Evolutionary conservation across 2,329 filamentous ascomycete genomes (phyloP), one percentile per base, ranked within the genome.

Genomic region (Ilyonectria mors-panacis): DNA sequence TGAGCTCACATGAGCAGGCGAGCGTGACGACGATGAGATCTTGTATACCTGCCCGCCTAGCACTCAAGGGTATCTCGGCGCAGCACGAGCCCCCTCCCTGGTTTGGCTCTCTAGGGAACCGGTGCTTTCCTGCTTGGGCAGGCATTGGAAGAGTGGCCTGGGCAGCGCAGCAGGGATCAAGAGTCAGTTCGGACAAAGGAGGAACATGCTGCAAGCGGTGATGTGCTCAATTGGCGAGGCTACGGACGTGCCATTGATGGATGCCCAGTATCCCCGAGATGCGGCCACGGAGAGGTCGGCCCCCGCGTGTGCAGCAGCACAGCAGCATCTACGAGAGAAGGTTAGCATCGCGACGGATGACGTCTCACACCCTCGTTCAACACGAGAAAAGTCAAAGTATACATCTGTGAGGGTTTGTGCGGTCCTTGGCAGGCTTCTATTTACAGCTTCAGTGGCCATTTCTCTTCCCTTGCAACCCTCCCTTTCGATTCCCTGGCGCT

Each of bases 1-100:
- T 39, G 47, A 37, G 26, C 61, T 51, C 61, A 63, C 54, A 53
- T 58, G 33, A 51, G 53, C 53, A 63, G 47, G 23, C 21, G 21
- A 8, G 13, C 42, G 26, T 50, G 48, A n/a, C 17, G 17, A 53
- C 30, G 30, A 53, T 53, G 50, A 37, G 30, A 53, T 53, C 28
- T 53, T 53, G 50, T 13, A 33, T 37, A 15, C 50, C n/a, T 53
- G 50, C 28, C 30, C 15, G 39, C 6, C n/a, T 12, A 8, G 30
- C n/a, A n/a, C 30, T 9, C 19, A 21, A 53, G 50, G 50, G 10
- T 35, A 53, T 53, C 50, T 35, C 50, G 50, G 50, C 50, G 50
- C 50, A 53, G 50, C 50, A 53, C 50, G 28, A 53, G 50, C 50
- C 50, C n/a, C 28, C 15, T n/a, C 6, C 39, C 39, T 33, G 30